Evolutionary conservation across 305 asterid species (phyloP), one percentile per base, ranked within the genome.

Genomic region (Fraxinus velutina): DNA sequence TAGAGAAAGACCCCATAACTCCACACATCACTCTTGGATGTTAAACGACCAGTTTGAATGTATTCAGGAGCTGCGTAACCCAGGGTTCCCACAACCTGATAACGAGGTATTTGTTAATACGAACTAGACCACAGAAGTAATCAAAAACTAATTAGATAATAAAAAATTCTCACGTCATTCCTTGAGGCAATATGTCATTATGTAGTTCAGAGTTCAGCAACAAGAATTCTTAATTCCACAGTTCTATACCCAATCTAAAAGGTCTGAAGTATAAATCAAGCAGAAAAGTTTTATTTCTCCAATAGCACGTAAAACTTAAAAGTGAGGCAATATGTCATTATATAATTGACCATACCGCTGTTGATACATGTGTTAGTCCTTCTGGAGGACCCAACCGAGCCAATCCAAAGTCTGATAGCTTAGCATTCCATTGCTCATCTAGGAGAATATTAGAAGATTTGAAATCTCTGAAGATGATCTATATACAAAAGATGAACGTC

Each of bases 21-120:
- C 97, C 97, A 96, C 17, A 96, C 97, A 29, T 96, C 99, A 13
- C 95, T 94, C 88, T 93, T 96, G 76, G 92, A 90, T 9, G 98
- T 94, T 68, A 94, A 93, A 76, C 93, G 97, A 2, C 99, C 99
- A 0, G 97, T 96, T 86, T 92, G 98, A 66, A 96, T 42, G 87
- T 96, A 96, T 85, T 96, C 99, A 0, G 99, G 99, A 72, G 99
- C 98, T 9, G 98, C 97, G 50, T 96, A 96, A 22, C 98, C 99
- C 91, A 94, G 79, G 0, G 98, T 96, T 79, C 99, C 99, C 5
- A 96, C 97, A 78, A 94, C 94, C 99, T 94, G 91, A 87, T 27
- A 70, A 70, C 36, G 1, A 30, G 22, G 21, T 10, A 12, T 4
- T 66, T 27, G 37, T 62, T 68, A 70, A 70, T 70, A 70, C 10